Conservation (phyloP, 2,329 filamentous ascomycete genomes). For the Phaeomoniella chlamydospora region DNA sequence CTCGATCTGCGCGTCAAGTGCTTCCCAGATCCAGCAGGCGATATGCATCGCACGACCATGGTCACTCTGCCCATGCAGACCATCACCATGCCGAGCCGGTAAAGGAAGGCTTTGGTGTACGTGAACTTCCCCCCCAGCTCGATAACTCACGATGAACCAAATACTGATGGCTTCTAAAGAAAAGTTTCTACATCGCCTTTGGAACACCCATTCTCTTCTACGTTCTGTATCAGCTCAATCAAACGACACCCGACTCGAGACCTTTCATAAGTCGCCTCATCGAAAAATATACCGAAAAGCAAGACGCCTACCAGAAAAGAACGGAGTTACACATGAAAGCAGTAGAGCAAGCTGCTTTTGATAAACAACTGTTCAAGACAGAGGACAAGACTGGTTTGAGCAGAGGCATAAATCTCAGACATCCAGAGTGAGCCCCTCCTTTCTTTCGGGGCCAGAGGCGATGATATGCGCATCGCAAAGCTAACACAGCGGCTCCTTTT, state of each 20-base stretch:
- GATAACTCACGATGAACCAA: neutral
- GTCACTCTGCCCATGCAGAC: conserved; percentile 18
- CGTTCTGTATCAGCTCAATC: conserved; percentile 24
- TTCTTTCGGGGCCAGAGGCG: conserved; percentile 1
- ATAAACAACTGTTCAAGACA: conserved; percentile 45
- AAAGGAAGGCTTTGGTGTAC: conserved; percentile 30
- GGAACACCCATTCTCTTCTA: conserved; percentile 26
- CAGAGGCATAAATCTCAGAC: conserved; percentile 37
- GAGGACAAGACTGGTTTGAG: conserved; percentile 19
- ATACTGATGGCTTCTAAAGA: conserved; percentile 19
- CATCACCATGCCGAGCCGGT: conserved; percentile 20
- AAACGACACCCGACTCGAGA: conserved; percentile 20
- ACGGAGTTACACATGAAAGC: conserved; percentile 47
- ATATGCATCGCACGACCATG: conserved; percentile 27
- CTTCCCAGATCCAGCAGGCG: conserved; percentile 13
- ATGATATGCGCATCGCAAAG: neutral
- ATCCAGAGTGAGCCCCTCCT: conserved; percentile 44
- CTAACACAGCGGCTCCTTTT: conserved; percentile 3
- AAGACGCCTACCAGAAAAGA: conserved; percentile 37
- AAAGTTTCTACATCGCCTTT: conserved; percentile 30
- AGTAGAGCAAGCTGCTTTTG: conserved; percentile 48
- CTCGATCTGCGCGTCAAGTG: neutral
- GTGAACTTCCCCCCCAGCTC: conserved; percentile 12
- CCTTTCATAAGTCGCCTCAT: conserved; percentile 34
- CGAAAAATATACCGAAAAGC: conserved; percentile 37